Base-by-base conservation (phyloP, 352 stramenopile genomes). In the Pythium aquatile region DNA sequence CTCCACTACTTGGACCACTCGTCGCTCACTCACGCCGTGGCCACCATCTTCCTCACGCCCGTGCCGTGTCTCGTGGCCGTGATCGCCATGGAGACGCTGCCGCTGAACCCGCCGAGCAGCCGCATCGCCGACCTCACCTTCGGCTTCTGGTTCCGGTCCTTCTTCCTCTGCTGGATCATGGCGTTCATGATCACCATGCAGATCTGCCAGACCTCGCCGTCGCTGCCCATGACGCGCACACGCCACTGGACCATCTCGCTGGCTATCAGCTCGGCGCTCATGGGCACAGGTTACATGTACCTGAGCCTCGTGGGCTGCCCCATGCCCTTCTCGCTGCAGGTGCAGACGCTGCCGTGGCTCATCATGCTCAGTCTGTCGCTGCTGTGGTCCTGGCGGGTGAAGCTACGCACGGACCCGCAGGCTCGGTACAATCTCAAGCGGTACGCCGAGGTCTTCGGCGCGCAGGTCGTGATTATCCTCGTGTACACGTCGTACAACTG, bases 391-490 rank as follows among this genome's bases (percentile, higher is more conserved):
- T 65, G 58, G 58, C 32, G 28, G 5, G 8, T 32, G 24, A 30
- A 35, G 16, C 35, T 65, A 2, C 24, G 35, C 2, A 32, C 26
- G 5, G 29, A 65, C 37, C 30, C 32, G 9, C 20, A 51, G 7
- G 58, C 48, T 2, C 24, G 58, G 1, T 20, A 58, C 24, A 65
- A 53, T n/a, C 26, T 65, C 32, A 48, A 40, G 17, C 24, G 49
- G 37, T 65, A 65, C 26, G 14, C 46, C 8, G n/a, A 39, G 4
- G 48, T 58, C 16, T 58, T 65, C 47, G 20, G 24, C 33, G 35
- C 48, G 33, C 58, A 65, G 13, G 35, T 52, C 48, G 35, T 30
- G 11, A 57, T 65, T 28, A 42, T 65, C 37, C 26, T 58, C 32
- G 26, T 30, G 24, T 65, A 65, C 58, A 40, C 28, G 16, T 30